Evolutionary conservation across 495 filamentous ascomycete species (phyloP).

Genomic region (Ramalina peruviana): DNA sequence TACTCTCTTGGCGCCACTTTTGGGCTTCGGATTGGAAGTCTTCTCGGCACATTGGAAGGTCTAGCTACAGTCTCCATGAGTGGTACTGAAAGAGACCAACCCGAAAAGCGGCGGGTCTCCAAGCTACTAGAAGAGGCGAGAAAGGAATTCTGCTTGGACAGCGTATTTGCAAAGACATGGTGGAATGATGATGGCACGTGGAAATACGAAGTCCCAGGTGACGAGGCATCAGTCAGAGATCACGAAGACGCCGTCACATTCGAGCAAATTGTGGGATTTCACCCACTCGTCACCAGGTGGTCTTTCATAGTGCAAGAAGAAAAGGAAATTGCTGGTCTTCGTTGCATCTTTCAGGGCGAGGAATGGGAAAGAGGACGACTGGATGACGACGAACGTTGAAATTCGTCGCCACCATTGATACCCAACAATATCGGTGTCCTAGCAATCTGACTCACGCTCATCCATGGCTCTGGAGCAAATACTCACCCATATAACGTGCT

Average conservation of each 20-base stretch:
- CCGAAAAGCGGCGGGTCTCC: slow-evolving; percentile 23
- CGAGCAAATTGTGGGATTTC: slow-evolving; percentile 17
- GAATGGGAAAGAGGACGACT: slow-evolving; percentile 13
- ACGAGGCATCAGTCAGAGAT: slow-evolving; percentile 16
- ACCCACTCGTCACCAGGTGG: slow-evolving; percentile 33
- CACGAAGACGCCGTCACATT: slow-evolving; percentile 12
- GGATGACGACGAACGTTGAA: background rate
- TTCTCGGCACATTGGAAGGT: slow-evolving; percentile 61
- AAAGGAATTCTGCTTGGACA: slow-evolving; percentile 44
- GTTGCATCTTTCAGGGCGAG: slow-evolving; percentile 19
- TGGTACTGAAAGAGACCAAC: slow-evolving; percentile 12
- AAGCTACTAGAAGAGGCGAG: slow-evolving; percentile 37
- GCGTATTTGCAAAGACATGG: slow-evolving; percentile 47
- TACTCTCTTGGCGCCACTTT: slow-evolving; percentile 66
- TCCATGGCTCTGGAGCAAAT: no score
- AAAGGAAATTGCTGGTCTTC: slow-evolving; percentile 22
- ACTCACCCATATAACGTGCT: no score
- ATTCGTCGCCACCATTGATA: no score
- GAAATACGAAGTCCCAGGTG: slow-evolving; percentile 38
- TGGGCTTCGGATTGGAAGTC: slow-evolving; percentile 53
- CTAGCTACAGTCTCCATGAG: slow-evolving; percentile 23
- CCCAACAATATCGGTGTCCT: no score
- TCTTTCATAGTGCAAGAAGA: slow-evolving; percentile 35
- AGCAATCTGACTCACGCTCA: no score
- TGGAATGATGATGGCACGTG: slow-evolving; percentile 49